Evolutionary conservation across 352 stramenopile genomes (phyloP), one percentile per base, ranked within the genome.

Genomic region (Thraustotheca clavata): DNA sequence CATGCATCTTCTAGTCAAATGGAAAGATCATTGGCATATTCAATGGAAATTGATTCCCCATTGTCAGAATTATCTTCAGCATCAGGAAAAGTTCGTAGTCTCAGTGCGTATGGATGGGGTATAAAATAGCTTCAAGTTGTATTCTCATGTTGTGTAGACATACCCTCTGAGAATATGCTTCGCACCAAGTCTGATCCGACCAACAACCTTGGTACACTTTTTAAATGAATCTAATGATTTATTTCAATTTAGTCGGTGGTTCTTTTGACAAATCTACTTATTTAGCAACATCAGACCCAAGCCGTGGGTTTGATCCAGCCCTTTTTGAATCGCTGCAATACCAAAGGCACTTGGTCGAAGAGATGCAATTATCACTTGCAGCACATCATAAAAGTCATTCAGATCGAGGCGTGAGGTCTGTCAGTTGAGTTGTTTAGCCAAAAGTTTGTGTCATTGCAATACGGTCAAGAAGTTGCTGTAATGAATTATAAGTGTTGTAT

Each of bases 401-500:
- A 31, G 43, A 52, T 31, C 43, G 43, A 18, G 43, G 43, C 9
- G 9, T 14, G 11, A 24, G 43, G 9, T 6, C 3, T 3, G 43
- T 52, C n/a, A 31, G 43, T 31, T 24, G 43, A 24, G 24, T 52
- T 7, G 43, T 52, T 7, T 52, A 52, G 43, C 6, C 22, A 12
- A 12, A 29, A 20, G 38, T 20, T n/a, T 24, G 39, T 47, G 39
- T 47, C 27, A 35, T 67, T 57, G 2, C 76, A 66, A 90, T 81
- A 31, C 71, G 68, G 47, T 90, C 80, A 38, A 90, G 83, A 69
- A 90, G 73, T 20, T 36, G 54, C 59, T 90, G 78, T 22, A 90
- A 68, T 47, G 80, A 88, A 48, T 86, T 77, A 41, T 77, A 74
- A 55, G 71, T 69, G 40, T 84, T 79, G 73, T 87, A 90, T 27